Percentiles rank a stretch among this genome's conserved stretches.
Evolutionary conservation across 2,329 filamentous ascomycete genomes (phyloP).

Genomic region (Phyllosticta ampelicida): DNA sequence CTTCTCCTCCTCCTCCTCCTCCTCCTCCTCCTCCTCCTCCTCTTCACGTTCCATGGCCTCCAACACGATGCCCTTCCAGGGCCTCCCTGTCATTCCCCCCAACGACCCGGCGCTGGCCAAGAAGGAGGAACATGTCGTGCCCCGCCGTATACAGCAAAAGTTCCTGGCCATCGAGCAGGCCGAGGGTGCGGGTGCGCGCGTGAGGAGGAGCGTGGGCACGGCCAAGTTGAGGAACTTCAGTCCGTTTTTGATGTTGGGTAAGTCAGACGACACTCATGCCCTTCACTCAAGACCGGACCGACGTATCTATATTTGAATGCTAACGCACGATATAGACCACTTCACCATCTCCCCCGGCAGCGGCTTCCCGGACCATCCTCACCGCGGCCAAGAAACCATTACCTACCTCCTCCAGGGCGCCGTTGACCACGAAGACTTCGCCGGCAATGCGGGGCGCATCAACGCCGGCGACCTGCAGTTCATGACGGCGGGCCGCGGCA

Average conservation of each 20-base stretch:
- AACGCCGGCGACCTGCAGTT: constrained; percentile 86
- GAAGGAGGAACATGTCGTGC: constrained; percentile 49
- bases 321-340: constrained; percentile 53
- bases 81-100: constrained; percentile 40
- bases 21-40: no score
- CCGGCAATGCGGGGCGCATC: constrained; percentile 75
- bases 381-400: constrained; percentile 77
- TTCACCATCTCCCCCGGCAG: constrained; percentile 71
- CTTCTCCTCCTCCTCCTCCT: no score
- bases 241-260: constrained; percentile 77
- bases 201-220: constrained; percentile 80
- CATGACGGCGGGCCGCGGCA: constrained; percentile 88
- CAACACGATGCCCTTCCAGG: constrained; percentile 30
- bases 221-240: constrained; percentile 73
- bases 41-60: constrained; percentile 22
- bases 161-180: constrained; percentile 78
- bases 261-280: constrained; percentile 35
- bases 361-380: constrained; percentile 81
- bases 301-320: constrained; percentile 53
- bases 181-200: constrained; percentile 78
- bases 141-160: constrained; percentile 69
- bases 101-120: constrained; percentile 30
- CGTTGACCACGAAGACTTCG: constrained; percentile 87
- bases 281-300: no score
- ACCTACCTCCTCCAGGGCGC: constrained; percentile 81